phyloP scores from a whole-genome alignment of 257 asterid species.

The Ajuga chamaepitys region DNA sequence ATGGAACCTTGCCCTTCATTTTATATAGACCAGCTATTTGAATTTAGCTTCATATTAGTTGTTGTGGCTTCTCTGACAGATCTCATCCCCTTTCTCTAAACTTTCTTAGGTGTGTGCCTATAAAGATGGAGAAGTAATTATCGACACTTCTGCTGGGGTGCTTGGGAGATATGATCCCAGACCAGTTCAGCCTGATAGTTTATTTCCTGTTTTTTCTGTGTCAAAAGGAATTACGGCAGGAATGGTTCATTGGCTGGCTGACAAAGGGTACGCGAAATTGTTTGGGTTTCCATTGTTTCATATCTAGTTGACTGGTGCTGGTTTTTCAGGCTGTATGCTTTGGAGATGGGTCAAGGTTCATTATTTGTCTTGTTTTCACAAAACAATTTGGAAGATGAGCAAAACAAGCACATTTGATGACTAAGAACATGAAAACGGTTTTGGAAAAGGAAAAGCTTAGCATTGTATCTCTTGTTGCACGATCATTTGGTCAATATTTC shows the following conservation, averaged over 20 bases:
- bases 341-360: background rate
- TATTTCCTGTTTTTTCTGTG: conserved; percentile 87
- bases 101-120: conserved; percentile 82
- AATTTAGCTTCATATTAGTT: background rate
- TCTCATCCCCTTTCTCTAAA: background rate
- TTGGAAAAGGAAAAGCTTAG: background rate
- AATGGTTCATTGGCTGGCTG: conserved; percentile 91
- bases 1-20: background rate
- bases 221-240: conserved; percentile 94
- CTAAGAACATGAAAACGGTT: background rate
- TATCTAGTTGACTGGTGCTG: conserved; percentile 7
- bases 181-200: conserved; percentile 97
- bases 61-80: background rate
- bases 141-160: conserved; percentile 94
- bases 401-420: background rate
- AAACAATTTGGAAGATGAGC: background rate
- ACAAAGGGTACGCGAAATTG: conserved; percentile 59
- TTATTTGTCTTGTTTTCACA: background rate
- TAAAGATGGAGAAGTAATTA: conserved; percentile 92
- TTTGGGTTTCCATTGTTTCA: conserved; percentile 10
- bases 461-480: background rate
- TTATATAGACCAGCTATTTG: background rate
- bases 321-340: background rate
- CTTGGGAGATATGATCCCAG: conserved; percentile 99
- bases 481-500: background rate